phyloP scores from a whole-genome alignment of 805 yeast species.

The Myxozyma geophila region DNA sequence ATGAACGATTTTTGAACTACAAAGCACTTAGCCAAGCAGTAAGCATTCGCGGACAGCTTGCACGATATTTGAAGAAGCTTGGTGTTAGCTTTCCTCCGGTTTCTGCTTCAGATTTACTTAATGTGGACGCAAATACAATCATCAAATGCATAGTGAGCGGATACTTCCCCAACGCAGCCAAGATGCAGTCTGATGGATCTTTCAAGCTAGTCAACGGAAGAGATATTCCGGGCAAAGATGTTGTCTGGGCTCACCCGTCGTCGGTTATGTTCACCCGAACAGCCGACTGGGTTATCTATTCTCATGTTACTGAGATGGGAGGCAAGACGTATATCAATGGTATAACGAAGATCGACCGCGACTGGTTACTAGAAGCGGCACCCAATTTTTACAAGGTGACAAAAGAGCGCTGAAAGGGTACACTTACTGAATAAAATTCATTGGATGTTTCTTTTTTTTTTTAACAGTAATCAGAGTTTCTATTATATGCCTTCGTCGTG shows the following conservation, averaged over 20 bases:
- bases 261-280: slow-evolving; percentile 31
- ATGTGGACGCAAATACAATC: slow-evolving; percentile 16
- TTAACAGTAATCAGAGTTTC: too few relatives aligned
- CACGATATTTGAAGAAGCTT: slow-evolving; percentile 37
- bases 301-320: slow-evolving; percentile 28
- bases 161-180: slow-evolving; percentile 34
- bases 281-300: slow-evolving; percentile 33
- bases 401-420: neutral
- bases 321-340: slow-evolving; percentile 34
- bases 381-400: slow-evolving; percentile 26
- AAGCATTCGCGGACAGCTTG: slow-evolving; percentile 65
- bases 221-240: neutral
- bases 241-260: slow-evolving; percentile 36
- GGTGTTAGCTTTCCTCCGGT: slow-evolving; percentile 1
- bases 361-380: slow-evolving; percentile 35
- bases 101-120: slow-evolving; percentile 1
- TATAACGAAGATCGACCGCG: slow-evolving; percentile 34
- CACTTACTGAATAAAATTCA: neutral
- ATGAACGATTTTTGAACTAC: slow-evolving; percentile 62
- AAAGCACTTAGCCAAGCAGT: slow-evolving; percentile 66
- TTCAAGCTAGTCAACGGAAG: slow-evolving; percentile 24
- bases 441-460: too few relatives aligned
- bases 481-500: too few relatives aligned
- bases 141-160: slow-evolving; percentile 34
- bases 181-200: slow-evolving; percentile 35